Conservation (phyloP, 108 stramenopile species). For the Conticribra guillardii region DNA sequence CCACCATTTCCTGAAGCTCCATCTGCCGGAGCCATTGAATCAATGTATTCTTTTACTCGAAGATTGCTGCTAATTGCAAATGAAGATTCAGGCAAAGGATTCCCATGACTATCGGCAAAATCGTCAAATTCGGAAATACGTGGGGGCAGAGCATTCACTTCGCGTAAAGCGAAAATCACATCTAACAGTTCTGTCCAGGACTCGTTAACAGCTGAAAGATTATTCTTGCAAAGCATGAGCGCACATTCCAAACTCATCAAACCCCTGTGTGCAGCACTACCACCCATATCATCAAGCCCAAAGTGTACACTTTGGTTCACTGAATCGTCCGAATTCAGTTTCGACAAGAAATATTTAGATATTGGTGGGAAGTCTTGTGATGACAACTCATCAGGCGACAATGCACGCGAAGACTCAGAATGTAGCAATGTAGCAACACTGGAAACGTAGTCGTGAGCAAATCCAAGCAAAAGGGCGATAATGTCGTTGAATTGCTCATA, state of each 20-base stretch:
- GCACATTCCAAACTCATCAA: constrained; percentile 74
- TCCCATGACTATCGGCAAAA: constrained; percentile 86
- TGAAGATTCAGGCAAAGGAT: constrained; percentile 64
- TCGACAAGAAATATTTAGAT: constrained; percentile 28
- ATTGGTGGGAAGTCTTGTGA: constrained; percentile 32
- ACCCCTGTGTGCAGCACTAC: constrained; percentile 80
- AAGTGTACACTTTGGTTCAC: constrained; percentile 6
- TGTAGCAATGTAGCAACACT: constrained; percentile 63
- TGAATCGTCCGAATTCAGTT: constrained; percentile 2
- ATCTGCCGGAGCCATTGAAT: constrained; percentile 29
- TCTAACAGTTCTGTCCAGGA: constrained; percentile 75
- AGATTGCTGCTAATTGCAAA: constrained; percentile 62
- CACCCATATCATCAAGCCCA: constrained; percentile 49
- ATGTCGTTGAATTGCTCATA: constrained; percentile 72
- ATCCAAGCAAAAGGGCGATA: constrained; percentile 59
- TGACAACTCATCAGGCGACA: constrained; percentile 19
- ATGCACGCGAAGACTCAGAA: constrained; percentile 39
- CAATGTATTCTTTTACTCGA: constrained; percentile 61
- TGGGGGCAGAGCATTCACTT: constrained; percentile 70
- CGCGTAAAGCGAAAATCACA: constrained; percentile 74
- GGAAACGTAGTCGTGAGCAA: constrained; percentile 72
- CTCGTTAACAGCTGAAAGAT: constrained; percentile 49
- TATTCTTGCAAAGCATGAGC: constrained; percentile 63
- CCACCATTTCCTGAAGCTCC: constrained; percentile 49
- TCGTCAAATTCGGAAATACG: constrained; percentile 80